These are phyloP conservation scores for Vaccinium myrtillus DNA, from an alignment of 148 eudicot genomes.

Conservation along the genomic window DNA sequence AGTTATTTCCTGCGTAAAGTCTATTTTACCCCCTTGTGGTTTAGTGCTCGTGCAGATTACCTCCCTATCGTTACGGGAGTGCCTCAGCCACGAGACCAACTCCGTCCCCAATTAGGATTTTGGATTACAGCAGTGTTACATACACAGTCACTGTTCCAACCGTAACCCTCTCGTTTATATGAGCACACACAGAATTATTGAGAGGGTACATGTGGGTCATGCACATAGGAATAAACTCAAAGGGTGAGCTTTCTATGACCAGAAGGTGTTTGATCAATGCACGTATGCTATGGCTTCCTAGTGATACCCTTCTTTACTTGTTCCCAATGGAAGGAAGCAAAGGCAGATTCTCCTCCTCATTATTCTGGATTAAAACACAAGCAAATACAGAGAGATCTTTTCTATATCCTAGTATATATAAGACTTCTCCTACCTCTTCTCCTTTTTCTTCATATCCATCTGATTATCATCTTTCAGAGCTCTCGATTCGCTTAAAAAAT, in stretches of 20 bases:
- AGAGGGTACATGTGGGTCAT: too few relatives aligned
- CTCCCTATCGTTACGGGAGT: too few relatives aligned
- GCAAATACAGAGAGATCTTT: neutral
- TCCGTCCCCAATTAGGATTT: neutral
- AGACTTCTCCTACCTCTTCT: neutral
- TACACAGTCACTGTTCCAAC: too few relatives aligned
- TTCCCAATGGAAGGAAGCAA: constrained; percentile 39
- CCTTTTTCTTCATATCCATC: neutral
- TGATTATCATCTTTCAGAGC: neutral
- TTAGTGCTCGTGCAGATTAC: too few relatives aligned
- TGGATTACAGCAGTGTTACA: neutral
- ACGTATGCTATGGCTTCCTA: neutral
- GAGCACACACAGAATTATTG: too few relatives aligned
- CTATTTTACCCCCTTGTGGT: too few relatives aligned
- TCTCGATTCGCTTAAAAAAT: constrained; percentile 28
- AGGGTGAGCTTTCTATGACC: neutral
- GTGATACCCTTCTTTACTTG: constrained; percentile 58
- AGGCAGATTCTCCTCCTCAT: constrained; percentile 36
- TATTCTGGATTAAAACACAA: neutral
- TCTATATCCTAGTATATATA: neutral
- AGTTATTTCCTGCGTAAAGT: too few relatives aligned
- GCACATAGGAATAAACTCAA: neutral
- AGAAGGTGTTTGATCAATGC: neutral
- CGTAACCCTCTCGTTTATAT: too few relatives aligned
- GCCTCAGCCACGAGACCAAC: neutral